Evolutionary conservation across 176 grass and related monocot genomes (phyloP).

Genomic region (Triticum monococcum): DNA sequence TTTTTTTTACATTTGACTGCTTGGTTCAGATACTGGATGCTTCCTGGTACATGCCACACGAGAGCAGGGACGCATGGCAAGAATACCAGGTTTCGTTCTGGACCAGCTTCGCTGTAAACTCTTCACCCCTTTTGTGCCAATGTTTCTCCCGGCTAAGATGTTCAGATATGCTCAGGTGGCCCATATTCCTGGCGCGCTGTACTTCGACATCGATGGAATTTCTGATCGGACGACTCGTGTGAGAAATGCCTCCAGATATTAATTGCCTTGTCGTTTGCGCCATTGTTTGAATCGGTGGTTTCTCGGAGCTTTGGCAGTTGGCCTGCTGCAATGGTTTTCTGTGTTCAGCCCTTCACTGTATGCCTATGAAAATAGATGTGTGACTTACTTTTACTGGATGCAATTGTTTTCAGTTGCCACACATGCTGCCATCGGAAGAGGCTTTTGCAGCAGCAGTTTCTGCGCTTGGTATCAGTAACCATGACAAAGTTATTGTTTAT

Average conservation of each 20-base stretch:
- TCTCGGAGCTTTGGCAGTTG: neutral
- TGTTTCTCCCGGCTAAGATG: slow-evolving; percentile 34
- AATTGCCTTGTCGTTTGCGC: neutral
- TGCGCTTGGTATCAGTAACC: slow-evolving; percentile 63
- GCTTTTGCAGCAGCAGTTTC: slow-evolving; percentile 82
- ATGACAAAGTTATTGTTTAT: slow-evolving; percentile 81
- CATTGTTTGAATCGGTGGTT: neutral
- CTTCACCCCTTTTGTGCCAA: neutral
- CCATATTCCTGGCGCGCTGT: neutral
- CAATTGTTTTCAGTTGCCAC: slow-evolving; percentile 62
- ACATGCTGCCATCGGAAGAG: slow-evolving; percentile 84
- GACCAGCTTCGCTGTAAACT: neutral
- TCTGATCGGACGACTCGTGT: slow-evolving; percentile 67
- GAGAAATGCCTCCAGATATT: slow-evolving; percentile 30
- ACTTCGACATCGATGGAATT: slow-evolving; percentile 82
- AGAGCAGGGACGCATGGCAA: slow-evolving; percentile 72
- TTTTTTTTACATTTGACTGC: neutral
- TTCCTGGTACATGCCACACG: slow-evolving; percentile 95
- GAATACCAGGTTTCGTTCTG: slow-evolving; percentile 68
- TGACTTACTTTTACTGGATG: neutral
- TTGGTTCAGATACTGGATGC: slow-evolving; percentile 78
- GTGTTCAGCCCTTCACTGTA: neutral
- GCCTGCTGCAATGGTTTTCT: neutral
- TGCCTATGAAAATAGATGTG: neutral
- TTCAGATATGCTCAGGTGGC: slow-evolving; percentile 51